Conservation (phyloP, 2,329 filamentous ascomycete genomes). For the Botrytis tulipae region DNA sequence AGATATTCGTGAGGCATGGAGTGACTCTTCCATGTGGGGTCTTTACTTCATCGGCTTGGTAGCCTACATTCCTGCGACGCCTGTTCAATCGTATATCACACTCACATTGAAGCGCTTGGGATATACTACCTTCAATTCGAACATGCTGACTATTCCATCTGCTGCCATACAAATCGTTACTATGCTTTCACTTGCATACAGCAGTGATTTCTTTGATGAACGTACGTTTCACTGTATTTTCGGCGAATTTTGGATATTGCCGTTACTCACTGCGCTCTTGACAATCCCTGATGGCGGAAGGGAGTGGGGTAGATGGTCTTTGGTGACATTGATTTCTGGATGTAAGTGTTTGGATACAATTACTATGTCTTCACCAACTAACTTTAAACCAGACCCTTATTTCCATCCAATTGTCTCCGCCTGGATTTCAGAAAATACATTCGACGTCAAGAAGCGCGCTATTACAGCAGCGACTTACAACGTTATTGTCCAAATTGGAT, state of each 20-base stretch:
- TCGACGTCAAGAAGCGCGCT: constrained; percentile 59
- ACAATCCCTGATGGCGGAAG: constrained; percentile 24
- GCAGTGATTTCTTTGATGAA: constrained; percentile 45
- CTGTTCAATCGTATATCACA: constrained; percentile 30
- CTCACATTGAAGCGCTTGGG: constrained; percentile 32
- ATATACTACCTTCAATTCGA: constrained; percentile 44
- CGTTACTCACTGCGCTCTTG: constrained; percentile 35
- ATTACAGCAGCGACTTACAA: constrained; percentile 64
- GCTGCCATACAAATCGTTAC: constrained; percentile 41
- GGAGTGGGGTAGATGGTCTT: constrained; percentile 27
- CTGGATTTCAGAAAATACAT: constrained; percentile 56
- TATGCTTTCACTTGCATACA: constrained; percentile 48
- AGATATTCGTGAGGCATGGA: constrained; percentile 47
- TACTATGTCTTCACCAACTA: constrained; percentile 11
- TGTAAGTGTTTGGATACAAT: constrained; percentile 21
- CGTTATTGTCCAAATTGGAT: constrained; percentile 47
- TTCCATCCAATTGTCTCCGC: constrained; percentile 48
- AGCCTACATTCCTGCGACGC: constrained; percentile 30
- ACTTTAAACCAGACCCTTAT: background rate
- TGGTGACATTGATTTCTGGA: constrained; percentile 26
- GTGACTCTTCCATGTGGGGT: constrained; percentile 55
- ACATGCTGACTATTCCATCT: constrained; percentile 47
- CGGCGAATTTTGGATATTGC: constrained; percentile 44
- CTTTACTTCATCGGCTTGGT: constrained; percentile 44
- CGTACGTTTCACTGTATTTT: constrained; percentile 36